A percentile compares a stretch with the other conserved stretches of the same genome.
Evolutionary conservation across 2,329 filamentous ascomycete genomes (phyloP).

Genomic region (Neurospora crassa): DNA sequence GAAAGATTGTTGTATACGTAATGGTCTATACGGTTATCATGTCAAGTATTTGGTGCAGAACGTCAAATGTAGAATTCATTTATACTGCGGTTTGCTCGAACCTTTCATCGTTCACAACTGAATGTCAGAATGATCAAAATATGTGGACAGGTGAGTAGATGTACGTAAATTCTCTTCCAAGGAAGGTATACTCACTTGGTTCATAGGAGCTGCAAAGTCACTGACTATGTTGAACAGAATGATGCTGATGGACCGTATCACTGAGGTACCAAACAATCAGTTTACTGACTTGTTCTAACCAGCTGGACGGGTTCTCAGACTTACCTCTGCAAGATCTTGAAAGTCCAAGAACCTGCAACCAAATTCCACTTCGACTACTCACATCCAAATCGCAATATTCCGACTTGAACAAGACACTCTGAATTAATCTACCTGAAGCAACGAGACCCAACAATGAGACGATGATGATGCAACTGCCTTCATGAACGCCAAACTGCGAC

Average conservation of each 20-base stretch:
- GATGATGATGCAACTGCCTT: neutral
- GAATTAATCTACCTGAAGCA: neutral
- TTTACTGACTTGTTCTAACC: neutral
- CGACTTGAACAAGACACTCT: neutral
- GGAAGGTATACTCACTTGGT: neutral
- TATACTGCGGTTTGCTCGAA: neutral
- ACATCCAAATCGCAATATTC: too few species aligned
- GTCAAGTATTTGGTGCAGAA: neutral
- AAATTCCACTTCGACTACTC: neutral
- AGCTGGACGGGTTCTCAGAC: neutral
- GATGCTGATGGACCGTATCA: neutral
- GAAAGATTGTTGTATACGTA: neutral
- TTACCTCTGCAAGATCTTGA: neutral
- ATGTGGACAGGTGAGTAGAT: neutral
- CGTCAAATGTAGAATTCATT: neutral
- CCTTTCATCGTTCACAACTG: neutral
- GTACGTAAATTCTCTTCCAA: neutral
- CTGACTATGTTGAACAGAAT: neutral
- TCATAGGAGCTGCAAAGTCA: neutral
- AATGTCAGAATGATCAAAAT: neutral
- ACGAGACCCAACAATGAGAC: neutral
- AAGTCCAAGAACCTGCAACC: neutral
- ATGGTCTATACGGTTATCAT: neutral
- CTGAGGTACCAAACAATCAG: neutral
- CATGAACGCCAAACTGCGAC: neutral